These are phyloP conservation scores for Fusarium tjaetaba DNA, from an alignment of 2,329 filamentous ascomycete genomes.

Conservation along the genomic window DNA sequence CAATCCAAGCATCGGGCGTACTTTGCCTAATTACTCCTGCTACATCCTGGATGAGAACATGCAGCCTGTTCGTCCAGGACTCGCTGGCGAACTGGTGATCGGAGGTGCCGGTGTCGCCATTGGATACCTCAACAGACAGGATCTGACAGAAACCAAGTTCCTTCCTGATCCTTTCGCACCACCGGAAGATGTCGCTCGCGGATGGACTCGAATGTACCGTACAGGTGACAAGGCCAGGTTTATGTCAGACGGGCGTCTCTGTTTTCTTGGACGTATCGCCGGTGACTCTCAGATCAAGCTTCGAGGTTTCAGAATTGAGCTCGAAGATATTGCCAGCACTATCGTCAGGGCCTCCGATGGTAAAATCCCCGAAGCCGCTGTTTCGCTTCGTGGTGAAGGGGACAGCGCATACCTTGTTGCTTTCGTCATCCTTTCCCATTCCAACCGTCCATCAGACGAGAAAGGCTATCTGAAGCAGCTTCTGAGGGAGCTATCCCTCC, in stretches of 20 bases:
- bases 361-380: neutral
- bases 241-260: neutral
- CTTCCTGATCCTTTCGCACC: neutral
- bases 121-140: neutral
- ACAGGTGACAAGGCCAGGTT: constrained; percentile 4
- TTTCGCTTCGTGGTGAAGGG: neutral
- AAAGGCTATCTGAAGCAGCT: neutral
- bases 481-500: neutral
- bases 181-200: neutral
- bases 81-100: neutral
- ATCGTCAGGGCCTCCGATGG: neutral
- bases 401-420: neutral
- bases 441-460: neutral
- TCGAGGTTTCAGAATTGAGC: constrained; percentile 5
- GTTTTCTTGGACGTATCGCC: neutral
- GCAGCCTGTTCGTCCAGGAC: neutral
- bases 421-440: neutral
- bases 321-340: constrained; percentile 2
- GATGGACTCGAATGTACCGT: neutral
- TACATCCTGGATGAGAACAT: neutral
- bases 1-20: neutral
- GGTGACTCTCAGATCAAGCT: constrained; percentile 8
- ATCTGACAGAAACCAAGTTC: neutral
- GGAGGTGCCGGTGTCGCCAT: neutral
- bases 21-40: neutral